phyloP scores from a whole-genome alignment of 2,329 filamentous ascomycete genomes.

The Endoconidiophora laricicola region DNA sequence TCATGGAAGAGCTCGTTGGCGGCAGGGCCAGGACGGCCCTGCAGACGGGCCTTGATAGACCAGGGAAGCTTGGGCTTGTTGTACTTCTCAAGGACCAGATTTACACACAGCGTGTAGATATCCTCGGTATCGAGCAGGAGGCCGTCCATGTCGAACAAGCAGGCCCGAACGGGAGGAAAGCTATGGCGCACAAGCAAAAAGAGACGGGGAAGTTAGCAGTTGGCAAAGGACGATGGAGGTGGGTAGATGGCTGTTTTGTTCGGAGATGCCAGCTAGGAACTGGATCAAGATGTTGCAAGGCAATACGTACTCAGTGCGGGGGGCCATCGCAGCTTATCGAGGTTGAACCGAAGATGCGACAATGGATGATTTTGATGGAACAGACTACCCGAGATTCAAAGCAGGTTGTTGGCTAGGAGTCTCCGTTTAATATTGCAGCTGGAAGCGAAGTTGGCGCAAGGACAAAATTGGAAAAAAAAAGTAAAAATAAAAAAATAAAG shows the following conservation, averaged over 20 bases:
- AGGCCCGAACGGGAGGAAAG: constrained; percentile 69
- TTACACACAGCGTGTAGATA: constrained; percentile 67
- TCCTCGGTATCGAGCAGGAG: constrained; percentile 91
- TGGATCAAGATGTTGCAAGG: constrained; percentile 18
- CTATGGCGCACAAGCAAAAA: constrained; percentile 23
- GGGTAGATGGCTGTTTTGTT: not conserved
- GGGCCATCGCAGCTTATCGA: constrained; percentile 21
- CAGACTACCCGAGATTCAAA: constrained; percentile 3
- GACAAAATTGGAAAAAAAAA: not conserved
- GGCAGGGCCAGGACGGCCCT: constrained; percentile 38
- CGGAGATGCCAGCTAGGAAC: not conserved
- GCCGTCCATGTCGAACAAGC: constrained; percentile 98
- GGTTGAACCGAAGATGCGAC: too few species aligned
- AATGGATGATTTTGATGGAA: not conserved
- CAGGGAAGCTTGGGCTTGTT: constrained; percentile 64
- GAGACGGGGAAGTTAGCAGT: not conserved
- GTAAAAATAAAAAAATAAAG: not conserved
- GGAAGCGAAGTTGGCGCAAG: constrained; percentile 4
- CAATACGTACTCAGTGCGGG: constrained; percentile 28
- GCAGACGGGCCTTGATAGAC: constrained; percentile 79
- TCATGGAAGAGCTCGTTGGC: constrained; percentile 43
- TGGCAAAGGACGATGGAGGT: not conserved
- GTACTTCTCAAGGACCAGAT: constrained; percentile 63
- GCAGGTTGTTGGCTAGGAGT: too few species aligned
- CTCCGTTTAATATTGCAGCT: not conserved